These are phyloP conservation scores for Pezicula rhizophila DNA, from an alignment of 2,329 filamentous ascomycete genomes.

Conservation along the genomic window DNA sequence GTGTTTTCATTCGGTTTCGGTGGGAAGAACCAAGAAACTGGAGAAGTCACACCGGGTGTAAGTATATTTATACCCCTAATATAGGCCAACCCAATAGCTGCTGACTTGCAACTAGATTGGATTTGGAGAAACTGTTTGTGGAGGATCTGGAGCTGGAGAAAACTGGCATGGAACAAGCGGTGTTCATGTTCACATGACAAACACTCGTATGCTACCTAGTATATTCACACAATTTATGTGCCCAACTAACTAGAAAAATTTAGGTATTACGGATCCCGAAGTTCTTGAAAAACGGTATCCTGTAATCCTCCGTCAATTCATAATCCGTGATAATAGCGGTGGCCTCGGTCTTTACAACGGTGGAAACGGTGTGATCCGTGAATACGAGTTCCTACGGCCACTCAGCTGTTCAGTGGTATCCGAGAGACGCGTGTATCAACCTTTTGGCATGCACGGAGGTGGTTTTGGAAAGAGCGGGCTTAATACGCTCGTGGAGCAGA, in stretches of 20 bases:
- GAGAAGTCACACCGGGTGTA: slow-evolving; percentile 52
- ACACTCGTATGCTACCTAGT: slow-evolving; percentile 47
- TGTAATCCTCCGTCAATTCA: slow-evolving; percentile 64
- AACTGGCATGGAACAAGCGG: slow-evolving; percentile 67
- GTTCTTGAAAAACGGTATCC: slow-evolving; percentile 72
- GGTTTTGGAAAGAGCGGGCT: slow-evolving; percentile 68
- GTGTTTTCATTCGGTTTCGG: slow-evolving; percentile 78
- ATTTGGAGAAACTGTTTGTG: slow-evolving; percentile 79
- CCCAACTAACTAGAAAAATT: too few species aligned
- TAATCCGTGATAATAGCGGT: slow-evolving; percentile 53
- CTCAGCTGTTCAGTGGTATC: slow-evolving; percentile 71
- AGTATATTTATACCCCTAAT: too few species aligned
- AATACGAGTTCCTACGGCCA: slow-evolving; percentile 72
- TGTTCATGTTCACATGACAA: slow-evolving; percentile 82
- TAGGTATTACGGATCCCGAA: slow-evolving; percentile 65
- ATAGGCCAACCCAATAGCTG: too few species aligned
- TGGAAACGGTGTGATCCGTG: slow-evolving; percentile 67
- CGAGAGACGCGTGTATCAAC: slow-evolving; percentile 68
- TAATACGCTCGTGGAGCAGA: slow-evolving; percentile 70
- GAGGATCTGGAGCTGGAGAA: slow-evolving; percentile 66
- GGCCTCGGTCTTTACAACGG: slow-evolving; percentile 60
- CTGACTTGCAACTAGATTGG: slow-evolving; percentile 44
- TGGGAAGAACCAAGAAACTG: slow-evolving; percentile 47
- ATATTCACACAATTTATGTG: too few species aligned
- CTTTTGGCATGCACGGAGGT: slow-evolving; percentile 78